Percentiles rank a stretch among this genome's conserved stretches.
Evolutionary conservation across 208 protist species (phyloP).

Genomic region (Trypanosoma platydactyli): DNA sequence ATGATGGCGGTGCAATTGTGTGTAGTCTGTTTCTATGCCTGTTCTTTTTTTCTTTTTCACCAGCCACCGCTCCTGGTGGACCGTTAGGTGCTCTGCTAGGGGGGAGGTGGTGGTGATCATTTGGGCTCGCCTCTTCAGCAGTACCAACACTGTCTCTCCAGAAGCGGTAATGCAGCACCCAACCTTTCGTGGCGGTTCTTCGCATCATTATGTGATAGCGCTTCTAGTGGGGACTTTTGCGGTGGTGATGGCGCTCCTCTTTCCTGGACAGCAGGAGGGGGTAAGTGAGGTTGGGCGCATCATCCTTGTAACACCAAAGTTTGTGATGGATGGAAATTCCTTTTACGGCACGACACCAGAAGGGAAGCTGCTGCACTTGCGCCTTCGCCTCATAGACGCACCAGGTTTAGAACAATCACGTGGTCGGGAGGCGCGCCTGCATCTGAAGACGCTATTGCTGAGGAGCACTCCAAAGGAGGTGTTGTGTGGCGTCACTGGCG

Average conservation of each 20-base stretch:
- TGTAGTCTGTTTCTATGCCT: too few relatives aligned
- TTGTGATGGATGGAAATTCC: conserved; percentile 25
- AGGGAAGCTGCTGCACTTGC: conserved; percentile 18
- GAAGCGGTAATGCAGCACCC: too few relatives aligned
- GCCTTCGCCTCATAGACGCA: conserved; percentile 18
- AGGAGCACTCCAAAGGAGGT: background rate
- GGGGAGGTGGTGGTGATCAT: too few relatives aligned
- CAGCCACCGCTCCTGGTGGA: too few relatives aligned
- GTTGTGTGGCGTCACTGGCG: conserved; percentile 13
- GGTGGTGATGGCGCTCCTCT: background rate
- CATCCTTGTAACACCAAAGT: conserved; percentile 4
- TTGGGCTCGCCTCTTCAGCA: too few relatives aligned
- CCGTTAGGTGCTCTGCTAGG: too few relatives aligned
- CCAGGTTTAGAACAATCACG: conserved; percentile 16
- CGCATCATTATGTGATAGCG: too few relatives aligned
- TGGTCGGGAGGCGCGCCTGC: conserved; percentile 10
- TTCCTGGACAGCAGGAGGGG: background rate
- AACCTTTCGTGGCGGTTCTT: too few relatives aligned
- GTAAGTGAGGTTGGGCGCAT: conserved; percentile 1
- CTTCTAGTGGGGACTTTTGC: background rate
- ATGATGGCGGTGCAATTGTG: too few relatives aligned
- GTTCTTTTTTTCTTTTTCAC: too few relatives aligned
- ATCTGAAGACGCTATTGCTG: conserved; percentile 16
- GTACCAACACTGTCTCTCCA: too few relatives aligned
- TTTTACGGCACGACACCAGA: conserved; percentile 25